A percentile compares a stretch with the other conserved stretches of the same genome.
Evolutionary conservation across 2,329 filamentous ascomycete species (phyloP).

Genomic region (Daldinia sp.): DNA sequence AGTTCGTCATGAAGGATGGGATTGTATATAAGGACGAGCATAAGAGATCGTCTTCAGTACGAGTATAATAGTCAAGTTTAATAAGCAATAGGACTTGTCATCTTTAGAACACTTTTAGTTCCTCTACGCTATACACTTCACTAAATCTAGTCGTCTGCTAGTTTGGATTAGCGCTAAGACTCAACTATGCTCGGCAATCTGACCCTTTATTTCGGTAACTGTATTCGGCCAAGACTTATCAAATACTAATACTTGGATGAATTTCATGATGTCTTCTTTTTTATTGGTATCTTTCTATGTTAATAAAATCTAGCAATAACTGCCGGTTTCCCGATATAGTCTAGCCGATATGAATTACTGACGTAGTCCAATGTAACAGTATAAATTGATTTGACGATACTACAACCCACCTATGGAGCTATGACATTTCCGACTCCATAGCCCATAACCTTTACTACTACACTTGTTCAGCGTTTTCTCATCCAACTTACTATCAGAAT

Average conservation of each 20-base stretch:
- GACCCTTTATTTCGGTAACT: background rate
- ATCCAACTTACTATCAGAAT: constrained; percentile 52
- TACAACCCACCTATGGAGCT: background rate
- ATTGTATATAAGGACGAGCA: constrained; percentile 59
- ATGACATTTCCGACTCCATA: background rate
- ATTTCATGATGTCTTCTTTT: background rate
- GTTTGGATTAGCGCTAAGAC: background rate
- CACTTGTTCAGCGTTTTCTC: background rate
- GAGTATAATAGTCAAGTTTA: background rate
- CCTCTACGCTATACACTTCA: background rate
- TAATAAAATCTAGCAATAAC: background rate
- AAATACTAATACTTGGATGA: background rate
- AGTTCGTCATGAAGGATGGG: constrained; percentile 70
- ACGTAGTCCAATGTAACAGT: constrained; percentile 12
- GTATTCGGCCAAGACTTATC: background rate
- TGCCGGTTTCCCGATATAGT: background rate
- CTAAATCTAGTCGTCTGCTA: background rate
- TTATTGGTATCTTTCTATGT: background rate
- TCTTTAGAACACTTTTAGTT: background rate
- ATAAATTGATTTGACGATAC: constrained; percentile 4
- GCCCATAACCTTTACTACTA: background rate
- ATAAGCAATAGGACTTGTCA: background rate
- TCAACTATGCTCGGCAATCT: background rate
- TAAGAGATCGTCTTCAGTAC: background rate
- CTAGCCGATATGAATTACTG: constrained; percentile 3